These are phyloP conservation scores for Physcomitrellopsis africana DNA, from an alignment of 225 moss, liverwort and hornwort species.

Conservation along the genomic window DNA sequence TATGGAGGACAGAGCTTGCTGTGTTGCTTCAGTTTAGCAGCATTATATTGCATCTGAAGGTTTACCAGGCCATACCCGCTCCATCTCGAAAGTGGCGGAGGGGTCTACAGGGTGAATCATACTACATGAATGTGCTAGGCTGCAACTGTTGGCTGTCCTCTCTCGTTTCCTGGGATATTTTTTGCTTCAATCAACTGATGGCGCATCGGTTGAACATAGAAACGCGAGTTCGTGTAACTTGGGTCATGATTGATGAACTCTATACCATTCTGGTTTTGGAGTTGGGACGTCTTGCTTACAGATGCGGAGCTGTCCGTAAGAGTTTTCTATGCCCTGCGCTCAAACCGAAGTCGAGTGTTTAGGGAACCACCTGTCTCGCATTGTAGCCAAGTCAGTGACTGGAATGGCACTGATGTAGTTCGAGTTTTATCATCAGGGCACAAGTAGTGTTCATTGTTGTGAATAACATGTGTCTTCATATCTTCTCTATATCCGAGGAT, in stretches of 20 bases:
- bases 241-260: constrained; percentile 9
- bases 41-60: background rate
- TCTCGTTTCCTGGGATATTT: constrained; percentile 1
- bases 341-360: background rate
- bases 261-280: background rate
- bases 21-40: constrained; percentile 24
- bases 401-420: background rate
- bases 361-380: background rate
- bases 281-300: background rate
- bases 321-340: constrained; percentile 9
- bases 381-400: background rate
- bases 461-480: background rate
- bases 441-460: constrained; percentile 4
- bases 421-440: constrained; percentile 19
- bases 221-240: background rate
- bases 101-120: constrained; percentile 7
- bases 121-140: background rate
- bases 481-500: background rate
- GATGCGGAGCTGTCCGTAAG: background rate
- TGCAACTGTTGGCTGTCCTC: constrained; percentile 1
- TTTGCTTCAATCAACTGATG: constrained; percentile 1
- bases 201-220: background rate
- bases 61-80: constrained; percentile 9
- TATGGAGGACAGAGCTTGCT: constrained; percentile 14
- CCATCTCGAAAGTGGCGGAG: constrained; percentile 21